Percentiles rank a stretch among this genome's conserved stretches.
These are phyloP conservation scores for Acacia pycnantha DNA, from an alignment of 331 rosid genomes.

Conservation along the genomic window DNA sequence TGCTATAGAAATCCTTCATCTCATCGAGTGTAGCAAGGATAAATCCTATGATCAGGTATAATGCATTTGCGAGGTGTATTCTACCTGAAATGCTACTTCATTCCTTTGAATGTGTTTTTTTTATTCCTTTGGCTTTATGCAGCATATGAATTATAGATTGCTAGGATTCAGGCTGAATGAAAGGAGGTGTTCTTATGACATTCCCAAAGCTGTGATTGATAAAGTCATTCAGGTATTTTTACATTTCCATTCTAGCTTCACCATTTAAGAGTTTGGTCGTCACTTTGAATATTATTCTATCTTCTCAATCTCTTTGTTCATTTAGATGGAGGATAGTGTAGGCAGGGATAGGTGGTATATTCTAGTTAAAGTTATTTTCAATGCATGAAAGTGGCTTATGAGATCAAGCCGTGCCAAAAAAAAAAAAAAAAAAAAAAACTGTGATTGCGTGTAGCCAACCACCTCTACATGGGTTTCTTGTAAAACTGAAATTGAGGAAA, in stretches of 20 bases:
- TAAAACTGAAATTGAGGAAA: neutral
- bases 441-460: neutral
- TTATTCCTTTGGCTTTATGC: constrained; percentile 35
- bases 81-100: constrained; percentile 23
- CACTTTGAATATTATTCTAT: neutral
- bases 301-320: neutral
- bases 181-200: constrained; percentile 43
- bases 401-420: neutral
- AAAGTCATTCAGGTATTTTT: constrained; percentile 61
- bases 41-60: constrained; percentile 76
- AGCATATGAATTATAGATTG: constrained; percentile 89
- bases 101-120: constrained; percentile 24
- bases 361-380: no score
- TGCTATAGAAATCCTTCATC: constrained; percentile 62
- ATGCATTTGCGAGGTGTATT: constrained; percentile 22
- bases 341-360: neutral
- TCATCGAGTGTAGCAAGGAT: constrained; percentile 74
- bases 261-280: constrained; percentile 3
- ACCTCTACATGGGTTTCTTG: neutral
- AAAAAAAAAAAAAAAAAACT: neutral
- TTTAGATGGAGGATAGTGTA: neutral
- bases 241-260: constrained; percentile 26
- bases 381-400: neutral
- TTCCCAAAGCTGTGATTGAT: constrained; percentile 55
- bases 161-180: constrained; percentile 91